phyloP scores from a whole-genome alignment of 805 yeast species.

The Myxozyma monticola region DNA sequence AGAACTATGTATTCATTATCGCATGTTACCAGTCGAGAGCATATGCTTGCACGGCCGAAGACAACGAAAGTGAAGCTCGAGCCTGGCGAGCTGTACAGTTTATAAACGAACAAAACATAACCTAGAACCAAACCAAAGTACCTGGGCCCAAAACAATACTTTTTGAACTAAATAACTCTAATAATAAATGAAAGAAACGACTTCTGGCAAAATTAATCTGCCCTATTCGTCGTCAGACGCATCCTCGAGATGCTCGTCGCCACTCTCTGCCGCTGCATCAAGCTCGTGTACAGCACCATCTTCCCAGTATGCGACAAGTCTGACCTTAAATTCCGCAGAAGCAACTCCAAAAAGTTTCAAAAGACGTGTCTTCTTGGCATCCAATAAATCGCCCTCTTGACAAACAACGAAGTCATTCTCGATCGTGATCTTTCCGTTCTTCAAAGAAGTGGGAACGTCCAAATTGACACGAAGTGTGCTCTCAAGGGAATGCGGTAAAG shows the following conservation, averaged over 20 bases:
- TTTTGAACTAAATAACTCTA: background rate
- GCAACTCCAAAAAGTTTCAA: conserved; percentile 96
- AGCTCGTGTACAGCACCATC: conserved; percentile 42
- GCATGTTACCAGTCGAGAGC: no score
- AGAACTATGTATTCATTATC: no score
- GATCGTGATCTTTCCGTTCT: conserved; percentile 80
- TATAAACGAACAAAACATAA: background rate
- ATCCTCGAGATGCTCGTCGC: conserved; percentile 8
- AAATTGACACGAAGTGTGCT: conserved; percentile 78
- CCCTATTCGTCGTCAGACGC: conserved; percentile 8
- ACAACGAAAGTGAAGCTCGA: no score
- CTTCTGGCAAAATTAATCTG: background rate
- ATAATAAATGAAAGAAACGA: background rate
- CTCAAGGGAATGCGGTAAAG: conserved; percentile 94
- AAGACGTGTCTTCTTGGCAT: conserved; percentile 86
- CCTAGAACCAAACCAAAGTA: background rate
- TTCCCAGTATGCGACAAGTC: conserved; percentile 72
- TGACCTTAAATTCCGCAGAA: conserved; percentile 84
- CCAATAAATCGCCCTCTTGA: conserved; percentile 72
- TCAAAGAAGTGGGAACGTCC: conserved; percentile 88
- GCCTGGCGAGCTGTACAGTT: no score
- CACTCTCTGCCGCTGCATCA: background rate
- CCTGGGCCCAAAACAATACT: background rate
- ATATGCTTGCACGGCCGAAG: no score
- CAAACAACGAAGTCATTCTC: conserved; percentile 79